Evolutionary conservation across 2,329 filamentous ascomycete genomes (phyloP), one percentile per base, ranked within the genome.

Genomic region (Beauveria pseudobassiana): DNA sequence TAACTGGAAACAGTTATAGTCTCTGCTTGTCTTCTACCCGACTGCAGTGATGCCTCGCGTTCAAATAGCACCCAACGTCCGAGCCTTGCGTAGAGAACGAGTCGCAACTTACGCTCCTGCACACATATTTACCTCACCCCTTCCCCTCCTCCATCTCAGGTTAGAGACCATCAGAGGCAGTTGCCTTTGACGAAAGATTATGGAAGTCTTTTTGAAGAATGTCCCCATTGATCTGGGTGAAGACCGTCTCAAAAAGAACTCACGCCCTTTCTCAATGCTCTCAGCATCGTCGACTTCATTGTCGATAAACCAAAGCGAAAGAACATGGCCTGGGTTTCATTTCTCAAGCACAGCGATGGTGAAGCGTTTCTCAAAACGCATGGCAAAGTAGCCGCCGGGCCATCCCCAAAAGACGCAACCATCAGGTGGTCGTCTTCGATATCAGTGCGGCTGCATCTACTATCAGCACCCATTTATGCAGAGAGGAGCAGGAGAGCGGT

Each of bases 191-290:
- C 4, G 10, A 28, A 22, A 55, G 16, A 46, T 14, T 46, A 82
- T 84, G 76, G 79, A 83, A 63, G 75, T 80, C 14, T 77, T 76
- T 42, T 65, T 83, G 40, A 64, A 58, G 16, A 75, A 76, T 10
- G 71, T 84, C 12, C 80, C 80, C 1, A 22, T 51, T 6, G 69
- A 74, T 22, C 64, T 82, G 30, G 70, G 73, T 8, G 72, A 78
- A 2, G 66, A 74, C 0, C 66, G 65, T 6, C 69, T 84, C 10
- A 68, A 66, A 18, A 58, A 0, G 75, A 77, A 50, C 72, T 85
- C 2, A 59, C 65, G 18, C 75, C 77, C 0, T 68, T 74, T 28
- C 74, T 83, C 67, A 67, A 69, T 0, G 64, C 52, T 0, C 70
- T 84, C 1, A 61, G 65, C 1, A 80, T 84, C 55, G 34, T 63